Base-by-base conservation (phyloP, 2,329 filamentous ascomycete genomes). In the Phialemonium atrogriseum region DNA sequence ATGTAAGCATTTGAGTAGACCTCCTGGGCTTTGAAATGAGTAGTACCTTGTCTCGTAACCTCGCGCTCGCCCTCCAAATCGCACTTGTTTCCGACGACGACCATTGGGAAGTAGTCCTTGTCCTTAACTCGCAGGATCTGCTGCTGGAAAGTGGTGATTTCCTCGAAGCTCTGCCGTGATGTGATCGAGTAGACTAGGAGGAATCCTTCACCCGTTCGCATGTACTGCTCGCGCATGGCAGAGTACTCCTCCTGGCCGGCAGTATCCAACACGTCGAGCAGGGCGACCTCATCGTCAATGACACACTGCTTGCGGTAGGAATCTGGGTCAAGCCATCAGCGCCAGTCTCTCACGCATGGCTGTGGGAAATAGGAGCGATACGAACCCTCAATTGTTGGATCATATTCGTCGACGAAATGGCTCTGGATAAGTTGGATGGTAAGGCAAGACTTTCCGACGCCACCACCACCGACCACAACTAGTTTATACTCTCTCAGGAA, bases 291-390 rank as follows among this genome's bases (percentile, higher is more conserved):
- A 50, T 96, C 91, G 58, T 98, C 91, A 59, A 98, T 94, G 49
- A 94, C 81, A 60, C 91, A 96, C 73, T 96, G 91, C 80, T 98
- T 98, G 69, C 91, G 87, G 73, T 98, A 98, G 42, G 91, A 96
- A 58, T 98, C 91, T 98, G 58, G 32, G 34, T 18, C 30, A 16
- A 18, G 21, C 9, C 21, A n/a, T 9, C 9, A 23, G 8, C 21
- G 8, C 21, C n/a, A n/a, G 21, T 23, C n/a, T 23, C 9, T 9
- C n/a, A 23, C 21, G n/a, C 9, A 9, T 23, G n/a, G n/a, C n/a
- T 23, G 21, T 9, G 21, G n/a, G 21, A n/a, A 9, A 23, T 23
- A 23, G 20, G 20, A 16, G 20, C 30, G 17, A 19, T 37, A 34
- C 72, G 48, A 61, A 88, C 91, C 91, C 84, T 98, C 91, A 55